Conservation (phyloP, 179 eudicot genomes). For the Vitellaria paradoxa region DNA sequence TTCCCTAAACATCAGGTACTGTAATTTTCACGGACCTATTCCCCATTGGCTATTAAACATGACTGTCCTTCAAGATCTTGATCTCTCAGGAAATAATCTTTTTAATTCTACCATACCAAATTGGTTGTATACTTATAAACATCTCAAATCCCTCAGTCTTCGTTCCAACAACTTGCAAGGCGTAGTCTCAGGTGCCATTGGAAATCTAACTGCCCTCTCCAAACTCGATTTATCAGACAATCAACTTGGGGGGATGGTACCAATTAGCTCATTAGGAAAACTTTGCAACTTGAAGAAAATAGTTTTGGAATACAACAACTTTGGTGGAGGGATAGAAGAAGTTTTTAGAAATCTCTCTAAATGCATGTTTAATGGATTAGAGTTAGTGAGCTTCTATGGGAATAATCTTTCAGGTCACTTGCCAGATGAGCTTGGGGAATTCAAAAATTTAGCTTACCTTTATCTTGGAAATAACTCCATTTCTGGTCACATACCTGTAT, state of each 20-base stretch:
- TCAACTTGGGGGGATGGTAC: no score
- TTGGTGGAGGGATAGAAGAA: neutral
- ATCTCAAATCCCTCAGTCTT: neutral
- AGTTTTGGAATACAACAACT: no score
- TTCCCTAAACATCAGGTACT: no score
- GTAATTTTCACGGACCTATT: neutral
- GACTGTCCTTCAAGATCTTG: slow-evolving; percentile 9
- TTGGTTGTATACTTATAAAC: no score
- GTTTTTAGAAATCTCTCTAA: neutral
- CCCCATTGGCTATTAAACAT: neutral
- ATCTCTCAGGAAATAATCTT: neutral
- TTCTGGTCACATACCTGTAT: slow-evolving; percentile 15
- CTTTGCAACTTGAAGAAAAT: no score
- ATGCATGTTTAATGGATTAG: neutral
- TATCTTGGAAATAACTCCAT: neutral
- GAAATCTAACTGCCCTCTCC: slow-evolving; percentile 18
- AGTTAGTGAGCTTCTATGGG: neutral
- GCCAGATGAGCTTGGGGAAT: slow-evolving; percentile 6
- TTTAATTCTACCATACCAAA: no score
- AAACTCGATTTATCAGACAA: slow-evolving; percentile 13
- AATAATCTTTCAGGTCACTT: slow-evolving; percentile 9
- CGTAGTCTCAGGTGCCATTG: slow-evolving; percentile 10
- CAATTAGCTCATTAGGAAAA: no score
- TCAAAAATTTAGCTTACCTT: slow-evolving; percentile 4
- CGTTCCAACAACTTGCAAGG: neutral